phyloP scores from a whole-genome alignment of 2,329 filamentous ascomycete genomes.

The Nothomitra cinnamomea region DNA sequence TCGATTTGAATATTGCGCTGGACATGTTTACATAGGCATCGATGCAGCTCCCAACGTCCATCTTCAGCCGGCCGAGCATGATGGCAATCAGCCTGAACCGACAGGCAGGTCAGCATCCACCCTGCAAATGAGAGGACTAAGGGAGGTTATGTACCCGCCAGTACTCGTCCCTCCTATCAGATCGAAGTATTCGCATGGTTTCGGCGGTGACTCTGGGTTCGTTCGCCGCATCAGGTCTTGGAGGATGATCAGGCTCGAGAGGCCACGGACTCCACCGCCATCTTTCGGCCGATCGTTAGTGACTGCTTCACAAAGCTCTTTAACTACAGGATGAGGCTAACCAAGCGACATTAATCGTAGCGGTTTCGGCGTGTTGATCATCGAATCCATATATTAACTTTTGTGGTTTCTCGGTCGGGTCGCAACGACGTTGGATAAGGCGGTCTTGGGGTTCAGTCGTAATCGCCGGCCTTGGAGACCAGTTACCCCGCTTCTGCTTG shows the following conservation, averaged over 20 bases:
- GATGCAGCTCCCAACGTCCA: slow-evolving; percentile 10
- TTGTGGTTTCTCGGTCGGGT: no score
- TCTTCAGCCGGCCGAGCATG: slow-evolving; percentile 11
- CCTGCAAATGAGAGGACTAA: no score
- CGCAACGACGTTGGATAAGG: no score
- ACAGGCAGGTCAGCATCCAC: no score
- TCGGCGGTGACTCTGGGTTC: not conserved
- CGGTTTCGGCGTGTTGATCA: no score
- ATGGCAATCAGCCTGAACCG: slow-evolving; percentile 11
- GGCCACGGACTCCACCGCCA: not conserved
- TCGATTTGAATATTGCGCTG: not conserved
- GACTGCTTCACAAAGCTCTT: not conserved
- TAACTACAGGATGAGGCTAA: not conserved
- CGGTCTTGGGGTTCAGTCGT: no score
- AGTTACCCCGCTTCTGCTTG: no score
- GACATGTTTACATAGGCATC: slow-evolving; percentile 4
- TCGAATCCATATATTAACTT: no score
- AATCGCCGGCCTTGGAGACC: no score
- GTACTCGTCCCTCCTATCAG: not conserved
- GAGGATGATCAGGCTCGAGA: not conserved
- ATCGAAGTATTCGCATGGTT: not conserved
- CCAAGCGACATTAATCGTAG: not conserved
- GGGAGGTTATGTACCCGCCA: no score
- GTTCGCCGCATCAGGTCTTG: not conserved
- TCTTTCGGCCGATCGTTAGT: not conserved